Conservation (phyloP, 139 green algal genomes). For the Raphidocelis subcapitata region DNA sequence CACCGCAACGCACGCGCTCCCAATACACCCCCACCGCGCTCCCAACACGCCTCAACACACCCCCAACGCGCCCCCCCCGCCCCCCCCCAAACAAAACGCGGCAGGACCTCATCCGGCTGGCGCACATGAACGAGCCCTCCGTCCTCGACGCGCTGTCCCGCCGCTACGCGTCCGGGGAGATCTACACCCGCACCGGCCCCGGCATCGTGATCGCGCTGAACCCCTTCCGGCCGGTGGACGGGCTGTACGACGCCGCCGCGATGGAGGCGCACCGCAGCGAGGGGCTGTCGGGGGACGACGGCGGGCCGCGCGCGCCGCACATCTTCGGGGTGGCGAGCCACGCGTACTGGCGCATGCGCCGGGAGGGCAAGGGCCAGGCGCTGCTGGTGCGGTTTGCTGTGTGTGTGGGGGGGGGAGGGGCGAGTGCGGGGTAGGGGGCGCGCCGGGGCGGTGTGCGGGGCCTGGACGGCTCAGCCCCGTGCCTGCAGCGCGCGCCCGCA, state of each 20-base stretch:
- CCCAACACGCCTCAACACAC: too few species aligned
- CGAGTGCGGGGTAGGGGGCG: not conserved
- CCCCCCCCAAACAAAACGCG: too few species aligned
- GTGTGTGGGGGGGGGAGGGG: too few species aligned
- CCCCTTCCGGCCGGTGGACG: conserved; percentile 75
- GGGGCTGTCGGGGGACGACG: too few species aligned
- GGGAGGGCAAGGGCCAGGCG: conserved; percentile 74
- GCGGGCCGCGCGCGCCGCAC: conserved; percentile 79
- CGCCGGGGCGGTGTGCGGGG: not conserved
- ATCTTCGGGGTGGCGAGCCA: conserved; percentile 90
- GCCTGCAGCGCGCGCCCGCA: not conserved
- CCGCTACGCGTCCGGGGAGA: conserved; percentile 80
- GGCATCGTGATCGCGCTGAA: conserved; percentile 95
- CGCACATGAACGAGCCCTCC: conserved; percentile 96
- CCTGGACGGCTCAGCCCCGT: too few species aligned
- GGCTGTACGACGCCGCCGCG: conserved; percentile 85
- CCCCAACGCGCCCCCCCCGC: too few species aligned
- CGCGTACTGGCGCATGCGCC: conserved; percentile 81
- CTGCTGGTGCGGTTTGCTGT: conserved; percentile 87
- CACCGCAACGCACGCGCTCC: too few species aligned
- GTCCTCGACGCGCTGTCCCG: conserved; percentile 88
- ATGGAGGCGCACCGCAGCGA: conserved; percentile 82
- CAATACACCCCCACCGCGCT: too few species aligned
- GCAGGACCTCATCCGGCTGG: conserved; percentile 97
- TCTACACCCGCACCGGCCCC: conserved; percentile 91